phyloP scores from a whole-genome alignment of 2,329 filamentous ascomycete species.

The Aureobasidium pullulans region DNA sequence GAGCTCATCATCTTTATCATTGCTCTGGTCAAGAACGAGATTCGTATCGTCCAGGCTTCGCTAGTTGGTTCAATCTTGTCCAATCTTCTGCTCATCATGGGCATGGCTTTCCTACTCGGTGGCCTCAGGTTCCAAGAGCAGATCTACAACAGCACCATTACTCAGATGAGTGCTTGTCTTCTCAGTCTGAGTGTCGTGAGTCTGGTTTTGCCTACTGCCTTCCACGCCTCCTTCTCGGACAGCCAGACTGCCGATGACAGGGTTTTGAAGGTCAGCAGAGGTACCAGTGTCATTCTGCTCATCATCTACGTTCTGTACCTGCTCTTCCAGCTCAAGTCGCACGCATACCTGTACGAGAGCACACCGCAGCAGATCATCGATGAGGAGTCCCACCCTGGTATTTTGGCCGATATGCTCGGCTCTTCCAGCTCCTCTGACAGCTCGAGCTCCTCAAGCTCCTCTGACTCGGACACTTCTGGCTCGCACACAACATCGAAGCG shows the following conservation, averaged over 20 bases:
- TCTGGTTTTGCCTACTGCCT: slow-evolving; percentile 76
- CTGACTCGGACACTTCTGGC: slow-evolving; percentile 61
- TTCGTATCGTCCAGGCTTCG: slow-evolving; percentile 86
- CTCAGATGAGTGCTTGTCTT: slow-evolving; percentile 91
- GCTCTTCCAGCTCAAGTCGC: slow-evolving; percentile 84
- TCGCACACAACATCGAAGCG: slow-evolving; percentile 68
- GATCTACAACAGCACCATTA: slow-evolving; percentile 92
- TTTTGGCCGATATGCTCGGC: slow-evolving; percentile 74
- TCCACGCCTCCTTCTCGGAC: slow-evolving; percentile 71
- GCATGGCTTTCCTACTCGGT: slow-evolving; percentile 84
- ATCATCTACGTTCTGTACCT: slow-evolving; percentile 79
- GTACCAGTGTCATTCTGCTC: slow-evolving; percentile 78
- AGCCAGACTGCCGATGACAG: slow-evolving; percentile 53
- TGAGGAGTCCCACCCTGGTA: slow-evolving; percentile 79
- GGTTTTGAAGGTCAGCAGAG: slow-evolving; percentile 78
- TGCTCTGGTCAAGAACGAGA: slow-evolving; percentile 72
- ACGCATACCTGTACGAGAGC: slow-evolving; percentile 85
- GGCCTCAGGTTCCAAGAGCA: slow-evolving; percentile 84
- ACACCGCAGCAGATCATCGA: slow-evolving; percentile 90
- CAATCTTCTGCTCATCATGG: slow-evolving; percentile 79
- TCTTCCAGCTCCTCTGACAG: slow-evolving; percentile 54
- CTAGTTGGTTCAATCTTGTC: slow-evolving; percentile 83
- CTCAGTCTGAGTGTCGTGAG: slow-evolving; percentile 87
- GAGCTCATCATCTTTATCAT: slow-evolving; percentile 58
- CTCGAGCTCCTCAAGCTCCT: slow-evolving; percentile 39